Base-by-base conservation (phyloP, 129 eudicot species). In the Saussurea involucrata region DNA sequence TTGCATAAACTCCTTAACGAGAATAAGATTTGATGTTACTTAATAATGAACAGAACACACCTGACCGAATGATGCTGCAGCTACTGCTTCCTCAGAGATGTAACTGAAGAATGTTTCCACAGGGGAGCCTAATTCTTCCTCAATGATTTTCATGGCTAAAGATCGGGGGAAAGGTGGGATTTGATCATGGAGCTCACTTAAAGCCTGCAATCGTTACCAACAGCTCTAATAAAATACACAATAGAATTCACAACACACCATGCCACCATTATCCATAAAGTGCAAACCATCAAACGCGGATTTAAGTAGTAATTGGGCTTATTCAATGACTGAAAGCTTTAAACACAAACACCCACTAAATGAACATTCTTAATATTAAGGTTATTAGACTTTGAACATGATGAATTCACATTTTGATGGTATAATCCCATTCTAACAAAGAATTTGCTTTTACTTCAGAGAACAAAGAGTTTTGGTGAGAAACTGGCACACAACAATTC, bases 41-140 rank as follows among this genome's bases (percentile, higher is more conserved):
- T 74, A 37, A 67, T 49, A 66, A n/a, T 67, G 55, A 74, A 64
- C 11, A 17, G 44, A 33, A 79, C 77, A 15, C 78, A 95, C 99
- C 96, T 95, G 99, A 78, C 99, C 99, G 81, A 95, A 95, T 42
- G 99, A 95, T 77, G 99, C 99, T 80, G 99, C 99, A 82, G 96
- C 99, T 21, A 90, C 83, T 63, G 97, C 96, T 87, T 95, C 99
- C 74, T 88, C 96, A 73, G 99, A 95, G 79, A 95, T 76, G 78
- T 86, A 58, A 79, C 92, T 89, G 76, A 90, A 95, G 78, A 70
- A 73, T 33, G 82, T 79, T 44, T 81, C 88, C 72, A 80, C 89
- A 24, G 99, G 96, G 77, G 89, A 78, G 69, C 97, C 99, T 44
- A 95, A 63, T 71, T 95, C 99, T 79, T 92, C 97, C 84, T 95